Evolutionary conservation across 371 early-diverging fungal genomes (phyloP), one percentile per base, ranked within the genome.

Genomic region (Syncephalastrum monosporum): DNA sequence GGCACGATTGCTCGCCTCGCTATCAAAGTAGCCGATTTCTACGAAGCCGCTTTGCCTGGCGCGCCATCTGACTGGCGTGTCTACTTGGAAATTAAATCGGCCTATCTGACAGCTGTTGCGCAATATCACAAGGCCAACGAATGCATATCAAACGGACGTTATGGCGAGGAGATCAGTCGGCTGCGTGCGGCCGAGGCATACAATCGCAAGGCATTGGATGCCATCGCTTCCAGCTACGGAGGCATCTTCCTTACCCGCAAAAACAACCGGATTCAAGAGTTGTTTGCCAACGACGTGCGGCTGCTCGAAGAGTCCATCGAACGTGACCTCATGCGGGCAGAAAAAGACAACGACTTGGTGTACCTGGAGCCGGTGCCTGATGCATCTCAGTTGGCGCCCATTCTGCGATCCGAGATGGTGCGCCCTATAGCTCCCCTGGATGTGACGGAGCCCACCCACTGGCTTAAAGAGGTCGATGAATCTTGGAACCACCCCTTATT

Each of bases 301-400:
- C 65, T 75, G 4, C 72, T 89, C 5, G 68, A 82, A 27, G 79
- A 72, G 29, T 67, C 75, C 0, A 83, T 91, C 7, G 59, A 72
- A 25, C 68, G 77, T 33, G 85, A 88, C 53, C 63, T 92, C 4
- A 63, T 69, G 1, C 71, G 88, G 4, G 94, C 96, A 7, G 87
- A 88, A 52, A 91, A 86, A 68, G 96, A 96, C 63, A 96, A 96
- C 59, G 92, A 94, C 66, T 68, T 89, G 46, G 88, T 95, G 3
- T 96, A 93, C 64, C 69, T 92, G 67, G 89, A 94, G 47, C 63
- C 83, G 0, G 84, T 96, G 4, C 95, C 95, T 8, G 68, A 82
- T 6, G 61, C 76, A 7, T 61, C 72, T 0, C 64, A 82, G 5
- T 68, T 96, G 1, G 53, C 82, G 2, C 65, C 83, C 2, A 83